A percentile compares a stretch with the other conserved stretches of the same genome.
Conservation (phyloP, 2,329 filamentous ascomycete genomes). For the Aspergillus jensenii region DNA sequence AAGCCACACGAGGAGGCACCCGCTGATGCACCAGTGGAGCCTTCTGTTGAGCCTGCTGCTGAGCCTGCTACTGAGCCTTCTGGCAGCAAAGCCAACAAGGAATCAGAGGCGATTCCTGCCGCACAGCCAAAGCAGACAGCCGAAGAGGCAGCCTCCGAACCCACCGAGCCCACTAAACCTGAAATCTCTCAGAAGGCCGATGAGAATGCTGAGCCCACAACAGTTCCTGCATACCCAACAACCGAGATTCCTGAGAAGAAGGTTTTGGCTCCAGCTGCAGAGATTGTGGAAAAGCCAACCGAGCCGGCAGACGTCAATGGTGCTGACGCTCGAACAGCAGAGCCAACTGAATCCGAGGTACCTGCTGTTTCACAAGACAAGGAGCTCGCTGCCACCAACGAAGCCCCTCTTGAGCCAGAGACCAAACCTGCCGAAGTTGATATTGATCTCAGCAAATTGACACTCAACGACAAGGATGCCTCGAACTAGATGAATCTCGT, state of each 20-base stretch:
- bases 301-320: background rate
- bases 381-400: conserved; percentile 1
- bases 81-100: background rate
- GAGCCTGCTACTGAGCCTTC: background rate
- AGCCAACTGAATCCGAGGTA: conserved; percentile 10
- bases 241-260: background rate
- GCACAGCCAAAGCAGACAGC: background rate
- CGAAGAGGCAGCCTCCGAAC: background rate
- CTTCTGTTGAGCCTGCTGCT: conserved; percentile 10
- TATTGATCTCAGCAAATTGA: conserved; percentile 26
- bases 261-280: background rate
- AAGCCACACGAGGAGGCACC: background rate
- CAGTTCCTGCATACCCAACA: conserved; percentile 4
- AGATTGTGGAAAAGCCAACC: background rate
- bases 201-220: conserved; percentile 8
- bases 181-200: conserved; percentile 1
- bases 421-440: conserved; percentile 21
- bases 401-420: background rate
- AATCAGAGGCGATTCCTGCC: background rate
- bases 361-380: background rate
- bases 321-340: background rate
- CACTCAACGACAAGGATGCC: conserved; percentile 16
- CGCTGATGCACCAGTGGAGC: background rate
- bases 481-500: conserved; percentile 5
- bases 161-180: background rate